phyloP scores from a whole-genome alignment of 805 yeast species.

The Zygotorulaspora florentina region DNA sequence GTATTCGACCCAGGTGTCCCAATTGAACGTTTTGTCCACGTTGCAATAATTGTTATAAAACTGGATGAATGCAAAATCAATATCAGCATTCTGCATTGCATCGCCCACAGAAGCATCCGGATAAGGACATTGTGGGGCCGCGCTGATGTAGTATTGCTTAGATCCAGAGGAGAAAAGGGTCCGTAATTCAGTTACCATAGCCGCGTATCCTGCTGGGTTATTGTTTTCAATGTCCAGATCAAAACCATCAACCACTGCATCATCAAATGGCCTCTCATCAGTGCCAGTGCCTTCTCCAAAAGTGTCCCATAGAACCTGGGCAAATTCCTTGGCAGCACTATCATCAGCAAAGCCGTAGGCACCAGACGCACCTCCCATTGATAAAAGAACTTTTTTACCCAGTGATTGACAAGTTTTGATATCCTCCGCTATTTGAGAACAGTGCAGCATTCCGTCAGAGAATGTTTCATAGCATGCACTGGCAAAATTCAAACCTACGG shows the following conservation, averaged over 20 bases:
- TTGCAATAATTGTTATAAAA: constrained; percentile 84
- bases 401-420: constrained; percentile 67
- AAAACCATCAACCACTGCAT: constrained; percentile 80
- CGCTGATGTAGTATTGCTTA: constrained; percentile 68
- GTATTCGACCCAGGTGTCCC: constrained; percentile 67
- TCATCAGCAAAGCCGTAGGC: constrained; percentile 85
- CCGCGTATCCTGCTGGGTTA: constrained; percentile 60
- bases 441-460: constrained; percentile 42
- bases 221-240: constrained; percentile 84
- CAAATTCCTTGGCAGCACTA: constrained; percentile 64
- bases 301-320: constrained; percentile 55
- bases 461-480: constrained; percentile 41
- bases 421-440: constrained; percentile 58
- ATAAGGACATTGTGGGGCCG: constrained; percentile 90
- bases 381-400: constrained; percentile 76
- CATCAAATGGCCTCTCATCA: constrained; percentile 65
- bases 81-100: constrained; percentile 50
- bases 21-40: constrained; percentile 52
- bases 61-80: constrained; percentile 82
- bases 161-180: constrained; percentile 47
- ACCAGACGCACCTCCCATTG: constrained; percentile 72
- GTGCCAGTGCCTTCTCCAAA: constrained; percentile 57
- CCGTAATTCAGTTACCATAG: constrained; percentile 54
- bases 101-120: constrained; percentile 72
- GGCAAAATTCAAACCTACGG: constrained; percentile 52